Base-by-base conservation (phyloP, 2,329 filamentous ascomycete species). In the Fusarium pininemorale region DNA sequence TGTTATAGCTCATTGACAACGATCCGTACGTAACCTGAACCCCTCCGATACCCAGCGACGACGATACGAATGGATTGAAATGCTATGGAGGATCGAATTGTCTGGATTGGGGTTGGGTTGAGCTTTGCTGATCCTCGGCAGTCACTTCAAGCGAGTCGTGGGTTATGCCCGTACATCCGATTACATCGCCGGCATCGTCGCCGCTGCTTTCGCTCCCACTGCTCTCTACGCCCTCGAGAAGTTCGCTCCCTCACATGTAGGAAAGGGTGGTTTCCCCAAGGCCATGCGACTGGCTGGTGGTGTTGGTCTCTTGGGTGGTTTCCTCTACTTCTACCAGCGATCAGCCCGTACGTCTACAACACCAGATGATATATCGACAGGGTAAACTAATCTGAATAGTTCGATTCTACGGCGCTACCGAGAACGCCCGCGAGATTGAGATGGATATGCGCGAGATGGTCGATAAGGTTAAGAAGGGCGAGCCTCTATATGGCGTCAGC, bases 371-470 rank as follows among this genome's bases (percentile, higher is more conserved):
- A 41, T 32, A 12, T 8, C 20, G 20, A 35, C 7, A 24, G 7
- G 9, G 11, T 30, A 2, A 42, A 51, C 70, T 73, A 57, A 73
- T 38, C 7, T 32, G 11, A 30, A 59, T 22, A 98, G 95, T 96
- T 80, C 93, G 96, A 75, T 98, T 99, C 86, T 98, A 98, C 85
- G 96, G 96, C 79, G 94, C 95, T 84, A 92, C 90, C 54, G 96
- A 99, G 84, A 99, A 99, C 85, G 86, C 92, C 62, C 92, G 96
- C 79, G 96, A 99, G 84, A 87, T 96, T 66, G 93, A 98, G 74
- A 92, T 97, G 92, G 96, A 99, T 82, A 98, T 98, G 95, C 90
- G 90, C 75, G 96, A 99, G 85, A 99, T 99, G 96, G 95, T 98
- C 42, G 90, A 91, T 83, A 97, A 96, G 85, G 95, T 98, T 82